Evolutionary conservation across 225 moss, liverwort and hornwort species (phyloP).

Genomic region (Lunularia cruciata): DNA sequence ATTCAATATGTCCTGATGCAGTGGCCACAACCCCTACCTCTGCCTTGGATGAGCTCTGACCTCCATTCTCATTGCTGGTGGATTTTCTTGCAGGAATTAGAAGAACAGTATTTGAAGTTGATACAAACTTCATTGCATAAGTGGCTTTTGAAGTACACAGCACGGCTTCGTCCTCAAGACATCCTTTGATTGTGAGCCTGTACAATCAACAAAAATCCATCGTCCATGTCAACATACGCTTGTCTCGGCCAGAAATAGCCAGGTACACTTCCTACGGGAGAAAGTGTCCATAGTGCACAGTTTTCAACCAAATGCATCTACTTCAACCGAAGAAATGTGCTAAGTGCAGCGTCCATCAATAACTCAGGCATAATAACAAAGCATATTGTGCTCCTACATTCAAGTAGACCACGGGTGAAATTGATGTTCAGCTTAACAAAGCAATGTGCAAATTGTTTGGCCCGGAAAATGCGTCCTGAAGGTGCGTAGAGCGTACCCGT

Average conservation of each 20-base stretch:
- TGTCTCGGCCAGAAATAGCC: not conserved
- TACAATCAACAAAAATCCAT: not conserved
- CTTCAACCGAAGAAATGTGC: too few species aligned
- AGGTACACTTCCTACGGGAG: too few species aligned
- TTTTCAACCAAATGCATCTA: too few species aligned
- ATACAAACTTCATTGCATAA: slow-evolving; percentile 87
- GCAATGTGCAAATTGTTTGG: not conserved
- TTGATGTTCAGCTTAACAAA: not conserved
- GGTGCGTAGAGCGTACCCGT: slow-evolving; percentile 45
- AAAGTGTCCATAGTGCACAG: too few species aligned
- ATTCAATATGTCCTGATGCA: slow-evolving; percentile 70
- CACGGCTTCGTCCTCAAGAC: slow-evolving; percentile 74
- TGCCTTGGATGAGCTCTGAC: slow-evolving; percentile 15
- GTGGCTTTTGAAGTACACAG: slow-evolving; percentile 79
- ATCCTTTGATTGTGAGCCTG: slow-evolving; percentile 82
- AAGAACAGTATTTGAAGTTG: slow-evolving; percentile 90
- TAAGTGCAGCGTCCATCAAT: too few species aligned
- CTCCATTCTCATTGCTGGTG: not conserved
- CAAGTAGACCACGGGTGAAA: too few species aligned
- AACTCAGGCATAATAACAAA: too few species aligned
- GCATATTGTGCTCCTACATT: too few species aligned
- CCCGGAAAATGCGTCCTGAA: too few species aligned
- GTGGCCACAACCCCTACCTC: slow-evolving; percentile 69
- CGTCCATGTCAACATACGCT: not conserved
- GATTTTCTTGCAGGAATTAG: slow-evolving; percentile 59